These are phyloP conservation scores for Fusarium compactum DNA, from an alignment of 2,329 filamentous ascomycete genomes.

Conservation along the genomic window DNA sequence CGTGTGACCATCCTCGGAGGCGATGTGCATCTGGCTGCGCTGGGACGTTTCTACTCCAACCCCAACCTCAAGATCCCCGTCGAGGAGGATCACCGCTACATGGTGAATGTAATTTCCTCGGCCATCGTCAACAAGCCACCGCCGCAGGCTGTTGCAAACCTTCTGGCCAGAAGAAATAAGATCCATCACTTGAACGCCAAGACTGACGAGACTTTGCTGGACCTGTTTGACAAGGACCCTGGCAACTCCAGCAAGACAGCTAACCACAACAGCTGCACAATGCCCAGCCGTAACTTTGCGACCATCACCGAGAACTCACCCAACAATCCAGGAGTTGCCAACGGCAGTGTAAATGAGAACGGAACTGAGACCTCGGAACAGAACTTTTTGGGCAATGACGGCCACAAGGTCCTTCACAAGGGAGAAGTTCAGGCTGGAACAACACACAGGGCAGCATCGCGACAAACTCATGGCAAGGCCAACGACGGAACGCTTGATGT, in stretches of 20 bases:
- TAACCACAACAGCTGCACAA: conserved; percentile 84
- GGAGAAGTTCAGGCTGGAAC: conserved; percentile 87
- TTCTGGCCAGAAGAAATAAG: conserved; percentile 91
- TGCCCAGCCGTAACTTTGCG: conserved; percentile 94
- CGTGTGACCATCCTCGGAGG: conserved; percentile 93
- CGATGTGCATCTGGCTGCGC: conserved; percentile 90
- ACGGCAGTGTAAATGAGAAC: conserved; percentile 41
- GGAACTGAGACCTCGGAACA: conserved; percentile 34
- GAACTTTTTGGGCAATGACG: conserved; percentile 66
- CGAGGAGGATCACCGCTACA: conserved; percentile 90
- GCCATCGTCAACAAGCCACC: conserved; percentile 97
- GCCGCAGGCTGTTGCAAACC: conserved; percentile 86
- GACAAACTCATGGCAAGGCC: conserved; percentile 65
- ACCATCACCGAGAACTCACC: conserved; percentile 90
- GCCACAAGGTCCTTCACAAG: conserved; percentile 76
- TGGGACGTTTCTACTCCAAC: conserved; percentile 95
- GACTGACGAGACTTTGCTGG: conserved; percentile 93
- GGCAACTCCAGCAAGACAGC: conserved; percentile 80
- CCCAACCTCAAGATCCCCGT: conserved; percentile 81
- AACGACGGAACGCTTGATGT: conserved; percentile 79
- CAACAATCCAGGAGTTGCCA: conserved; percentile 53
- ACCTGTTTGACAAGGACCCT: conserved; percentile 92
- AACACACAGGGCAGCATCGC: conserved; percentile 76
- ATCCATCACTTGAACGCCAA: conserved; percentile 75
- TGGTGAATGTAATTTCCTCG: conserved; percentile 93